Base-by-base conservation (phyloP, 148 eudicot genomes). In the Tetragonia tetragonoides region DNA sequence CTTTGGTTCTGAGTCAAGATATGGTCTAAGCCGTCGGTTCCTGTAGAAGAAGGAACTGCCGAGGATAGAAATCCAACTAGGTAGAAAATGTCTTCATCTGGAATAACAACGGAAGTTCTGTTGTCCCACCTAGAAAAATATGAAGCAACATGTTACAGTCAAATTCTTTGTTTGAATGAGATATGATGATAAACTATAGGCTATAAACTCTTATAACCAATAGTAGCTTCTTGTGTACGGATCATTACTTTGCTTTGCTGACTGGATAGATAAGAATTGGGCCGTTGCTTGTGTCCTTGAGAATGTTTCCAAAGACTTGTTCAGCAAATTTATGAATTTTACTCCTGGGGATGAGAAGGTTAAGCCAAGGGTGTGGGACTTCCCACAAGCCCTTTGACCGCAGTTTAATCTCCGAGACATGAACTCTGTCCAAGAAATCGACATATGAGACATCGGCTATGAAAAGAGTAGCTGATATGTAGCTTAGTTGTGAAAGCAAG, bases 311-410 rank as follows among this genome's bases (percentile, higher is more conserved):
- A 40, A 94, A 94, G 17, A 92, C 98, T 63, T 78, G 84, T 18
- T 82, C 75, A 5, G 89, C 88, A 68, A 94, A 94, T 7, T 34
- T 78, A 70, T 88, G 83, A 46, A 94, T 90, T 56, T 85, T 90
- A 80, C 87, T 87, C 70, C 68, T 83, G 11, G 98, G 98, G 23
- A 94, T 69, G 40, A 92, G 78, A 47, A 94, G 97, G 79, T 92
- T 92, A 68, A 94, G 89, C 98, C 98, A 94, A 23, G 98, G 95
- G 75, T 94, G 98, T 79, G 98, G 95, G 11, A 92, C 85, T 61
- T 92, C 95, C 97, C 97, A 92, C 54, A 94, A 68, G 23, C 95
- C 97, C 63, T 84, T 89, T 59, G 87, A 74, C 47, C 90, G 76
- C 7, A 92, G 87, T 79, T 90, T 88, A 51, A 90, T 76, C 77